Percentiles rank a stretch among this genome's conserved stretches.
These are phyloP conservation scores for Xanthoconium purpureum DNA, from an alignment of 768 basidiomycete species.

Conservation along the genomic window DNA sequence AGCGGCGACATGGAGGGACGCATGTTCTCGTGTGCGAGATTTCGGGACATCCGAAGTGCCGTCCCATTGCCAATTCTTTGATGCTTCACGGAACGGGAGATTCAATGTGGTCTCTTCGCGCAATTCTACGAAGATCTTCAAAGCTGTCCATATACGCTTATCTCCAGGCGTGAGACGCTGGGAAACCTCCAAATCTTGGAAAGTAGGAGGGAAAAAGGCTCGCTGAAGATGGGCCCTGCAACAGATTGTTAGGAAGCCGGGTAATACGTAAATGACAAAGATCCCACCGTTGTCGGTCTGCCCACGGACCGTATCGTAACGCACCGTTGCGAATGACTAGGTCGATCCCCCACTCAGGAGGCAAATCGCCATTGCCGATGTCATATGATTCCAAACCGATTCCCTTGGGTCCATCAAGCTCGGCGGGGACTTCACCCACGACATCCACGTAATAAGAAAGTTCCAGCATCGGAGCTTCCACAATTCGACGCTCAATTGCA, in stretches of 20 bases:
- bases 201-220: slow-evolving; percentile 80
- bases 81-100: slow-evolving; percentile 88
- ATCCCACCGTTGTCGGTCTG: slow-evolving; percentile 82
- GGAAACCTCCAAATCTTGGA: slow-evolving; percentile 58
- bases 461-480: slow-evolving; percentile 76
- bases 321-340: slow-evolving; percentile 72
- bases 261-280: background rate
- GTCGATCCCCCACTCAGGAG: slow-evolving; percentile 94
- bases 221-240: slow-evolving; percentile 70
- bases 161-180: slow-evolving; percentile 69
- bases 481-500: slow-evolving; percentile 78
- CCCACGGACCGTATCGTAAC: slow-evolving; percentile 92
- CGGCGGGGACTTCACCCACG: slow-evolving; percentile 67
- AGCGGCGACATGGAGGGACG: slow-evolving; percentile 69
- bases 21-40: slow-evolving; percentile 57
- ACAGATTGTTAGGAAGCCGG: slow-evolving; percentile 2
- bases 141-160: slow-evolving; percentile 73
- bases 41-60: slow-evolving; percentile 47
- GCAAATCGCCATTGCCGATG: slow-evolving; percentile 80
- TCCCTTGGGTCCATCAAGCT: slow-evolving; percentile 28
- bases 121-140: slow-evolving; percentile 81
- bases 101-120: slow-evolving; percentile 72
- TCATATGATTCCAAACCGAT: slow-evolving; percentile 51
- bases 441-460: slow-evolving; percentile 85
- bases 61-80: slow-evolving; percentile 98